Evolutionary conservation across 2,329 filamentous ascomycete species (phyloP).

Genomic region (Lachnellula subtilissima): DNA sequence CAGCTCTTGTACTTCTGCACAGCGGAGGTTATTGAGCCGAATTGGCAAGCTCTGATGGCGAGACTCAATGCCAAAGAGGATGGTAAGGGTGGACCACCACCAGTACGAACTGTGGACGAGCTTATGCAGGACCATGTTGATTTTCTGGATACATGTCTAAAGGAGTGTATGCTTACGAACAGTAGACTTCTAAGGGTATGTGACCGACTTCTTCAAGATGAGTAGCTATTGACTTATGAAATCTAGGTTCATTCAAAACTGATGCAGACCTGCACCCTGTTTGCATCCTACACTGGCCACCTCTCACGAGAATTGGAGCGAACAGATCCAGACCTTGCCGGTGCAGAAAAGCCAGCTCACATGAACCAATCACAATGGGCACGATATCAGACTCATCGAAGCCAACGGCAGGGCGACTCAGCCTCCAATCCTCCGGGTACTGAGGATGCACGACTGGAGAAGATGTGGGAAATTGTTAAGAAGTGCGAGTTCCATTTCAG

Average conservation of each 20-base stretch:
- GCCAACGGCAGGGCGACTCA: slow-evolving; percentile 36
- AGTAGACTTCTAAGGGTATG: slow-evolving; percentile 79
- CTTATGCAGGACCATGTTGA: slow-evolving; percentile 97
- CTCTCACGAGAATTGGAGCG: neutral
- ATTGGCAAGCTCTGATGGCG: slow-evolving; percentile 87
- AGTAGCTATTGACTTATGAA: slow-evolving; percentile 36
- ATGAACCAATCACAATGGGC: slow-evolving; percentile 60
- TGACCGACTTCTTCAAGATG: slow-evolving; percentile 52
- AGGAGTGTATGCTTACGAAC: slow-evolving; percentile 97
- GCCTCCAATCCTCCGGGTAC: slow-evolving; percentile 11
- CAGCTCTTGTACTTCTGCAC: slow-evolving; percentile 94
- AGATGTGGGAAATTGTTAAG: neutral
- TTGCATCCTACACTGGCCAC: neutral
- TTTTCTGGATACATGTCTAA: slow-evolving; percentile 90
- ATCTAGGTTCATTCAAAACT: neutral
- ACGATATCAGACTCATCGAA: slow-evolving; percentile 48
- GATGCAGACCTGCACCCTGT: neutral
- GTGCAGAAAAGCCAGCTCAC: neutral
- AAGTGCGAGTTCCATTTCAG: neutral
- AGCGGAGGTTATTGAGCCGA: slow-evolving; percentile 90
- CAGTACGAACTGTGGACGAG: slow-evolving; percentile 76
- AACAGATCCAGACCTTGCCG: neutral
- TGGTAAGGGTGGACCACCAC: slow-evolving; percentile 55
- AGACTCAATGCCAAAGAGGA: slow-evolving; percentile 77
- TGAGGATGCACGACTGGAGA: slow-evolving; percentile 18